Percentiles rank a stretch among this genome's conserved stretches.
phyloP scores from a whole-genome alignment of 2,329 filamentous ascomycete genomes.

The Cladosporium sp. region DNA sequence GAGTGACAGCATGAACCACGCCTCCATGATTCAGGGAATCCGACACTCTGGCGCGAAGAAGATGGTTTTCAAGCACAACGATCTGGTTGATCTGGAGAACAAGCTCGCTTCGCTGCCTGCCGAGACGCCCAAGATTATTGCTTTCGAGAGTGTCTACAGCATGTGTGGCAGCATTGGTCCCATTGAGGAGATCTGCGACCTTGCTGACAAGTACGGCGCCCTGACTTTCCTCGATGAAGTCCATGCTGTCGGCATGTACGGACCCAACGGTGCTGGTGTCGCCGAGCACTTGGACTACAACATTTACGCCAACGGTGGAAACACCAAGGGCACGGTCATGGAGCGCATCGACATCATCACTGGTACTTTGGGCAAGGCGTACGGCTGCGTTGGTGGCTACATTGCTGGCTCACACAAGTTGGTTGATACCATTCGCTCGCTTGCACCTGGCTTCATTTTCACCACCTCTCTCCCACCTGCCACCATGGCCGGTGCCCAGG shows the following conservation, averaged over 20 bases:
- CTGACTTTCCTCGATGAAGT: slow-evolving; percentile 98
- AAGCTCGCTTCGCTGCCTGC: slow-evolving; percentile 87
- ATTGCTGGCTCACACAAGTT: slow-evolving; percentile 86
- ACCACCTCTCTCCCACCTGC: slow-evolving; percentile 94
- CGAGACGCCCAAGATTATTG: slow-evolving; percentile 92
- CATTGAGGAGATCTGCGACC: slow-evolving; percentile 91
- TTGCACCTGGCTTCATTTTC: slow-evolving; percentile 98
- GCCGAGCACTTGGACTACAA: slow-evolving; percentile 97
- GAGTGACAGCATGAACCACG: slow-evolving; percentile 96
- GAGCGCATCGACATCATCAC: slow-evolving; percentile 98
- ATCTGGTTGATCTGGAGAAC: slow-evolving; percentile 85
- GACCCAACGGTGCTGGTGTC: slow-evolving; percentile 90
- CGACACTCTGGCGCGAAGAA: slow-evolving; percentile 96
- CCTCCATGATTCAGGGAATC: slow-evolving; percentile 99
- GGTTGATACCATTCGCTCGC: slow-evolving; percentile 88
- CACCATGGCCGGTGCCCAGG: slow-evolving; percentile 90
- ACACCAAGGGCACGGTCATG: slow-evolving; percentile 80
- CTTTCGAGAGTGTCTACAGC: slow-evolving; percentile 97
- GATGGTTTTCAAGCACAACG: slow-evolving; percentile 98
- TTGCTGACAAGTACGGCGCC: slow-evolving; percentile 96
- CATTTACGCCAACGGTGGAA: slow-evolving; percentile 73
- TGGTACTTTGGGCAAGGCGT: slow-evolving; percentile 94
- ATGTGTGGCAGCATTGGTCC: slow-evolving; percentile 98
- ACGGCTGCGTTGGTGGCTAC: slow-evolving; percentile 96
- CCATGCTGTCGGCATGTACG: slow-evolving; percentile 98